phyloP scores from a whole-genome alignment of 805 yeast species.

The Hermanozyma aechmeae region DNA sequence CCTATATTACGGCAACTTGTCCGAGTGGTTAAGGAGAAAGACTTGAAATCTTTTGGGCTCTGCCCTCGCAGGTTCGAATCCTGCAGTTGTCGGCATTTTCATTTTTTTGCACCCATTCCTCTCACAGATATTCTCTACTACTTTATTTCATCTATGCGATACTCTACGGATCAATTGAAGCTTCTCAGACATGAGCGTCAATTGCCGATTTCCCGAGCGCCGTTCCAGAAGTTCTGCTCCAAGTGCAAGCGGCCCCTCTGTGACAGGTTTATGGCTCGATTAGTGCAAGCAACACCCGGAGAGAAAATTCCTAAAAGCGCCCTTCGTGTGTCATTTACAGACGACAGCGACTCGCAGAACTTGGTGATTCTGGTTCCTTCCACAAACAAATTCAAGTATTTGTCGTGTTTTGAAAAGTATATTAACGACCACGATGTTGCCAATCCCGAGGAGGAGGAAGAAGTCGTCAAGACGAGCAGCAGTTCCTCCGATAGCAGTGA shows the following conservation, averaged over 20 bases:
- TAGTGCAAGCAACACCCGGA: neutral
- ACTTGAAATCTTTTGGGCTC: too few species aligned
- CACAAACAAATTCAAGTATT: neutral
- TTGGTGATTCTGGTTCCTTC: conserved; percentile 14
- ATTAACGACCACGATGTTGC: neutral
- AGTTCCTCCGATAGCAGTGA: neutral
- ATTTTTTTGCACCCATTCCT: conserved; percentile 6
- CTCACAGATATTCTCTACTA: conserved; percentile 3
- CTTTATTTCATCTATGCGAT: too few species aligned
- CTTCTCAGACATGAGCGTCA: conserved; percentile 8
- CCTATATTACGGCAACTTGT: too few species aligned
- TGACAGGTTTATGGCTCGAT: conserved; percentile 1
- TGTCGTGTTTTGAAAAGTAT: neutral
- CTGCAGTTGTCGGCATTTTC: conserved; percentile 14
- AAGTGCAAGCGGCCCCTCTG: conserved; percentile 1
- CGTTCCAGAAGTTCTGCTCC: conserved; percentile 2
- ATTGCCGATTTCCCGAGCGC: conserved; percentile 1
- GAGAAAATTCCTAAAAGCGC: conserved; percentile 19
- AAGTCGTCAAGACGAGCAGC: conserved; percentile 1
- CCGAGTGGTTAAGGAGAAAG: too few species aligned
- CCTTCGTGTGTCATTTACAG: too few species aligned
- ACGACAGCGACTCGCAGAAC: too few species aligned
- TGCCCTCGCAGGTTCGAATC: conserved; percentile 12
- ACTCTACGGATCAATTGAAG: too few species aligned
- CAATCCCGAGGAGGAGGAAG: neutral